A percentile compares a stretch with the other conserved stretches of the same genome.
Conservation (phyloP, 2,329 filamentous ascomycete species). For the Pseudogymnoascus sp. region DNA sequence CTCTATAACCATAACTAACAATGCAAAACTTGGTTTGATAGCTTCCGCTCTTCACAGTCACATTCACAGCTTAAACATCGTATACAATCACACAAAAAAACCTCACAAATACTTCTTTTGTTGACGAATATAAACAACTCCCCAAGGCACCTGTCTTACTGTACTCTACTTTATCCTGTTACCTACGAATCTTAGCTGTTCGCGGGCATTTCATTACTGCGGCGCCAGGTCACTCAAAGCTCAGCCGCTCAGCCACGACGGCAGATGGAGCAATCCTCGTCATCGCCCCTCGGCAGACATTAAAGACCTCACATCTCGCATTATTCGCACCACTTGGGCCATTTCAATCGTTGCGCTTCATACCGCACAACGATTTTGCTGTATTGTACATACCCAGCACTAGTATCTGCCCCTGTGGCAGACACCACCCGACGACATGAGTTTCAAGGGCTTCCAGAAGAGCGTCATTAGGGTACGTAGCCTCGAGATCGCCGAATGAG, state of each 20-base stretch:
- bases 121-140: neutral
- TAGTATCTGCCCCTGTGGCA: neutral
- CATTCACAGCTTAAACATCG: neutral
- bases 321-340: neutral
- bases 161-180: neutral
- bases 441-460: conserved; percentile 94
- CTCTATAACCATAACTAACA: neutral
- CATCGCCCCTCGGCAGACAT: conserved; percentile 16
- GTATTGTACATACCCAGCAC: conserved; percentile 1
- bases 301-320: neutral
- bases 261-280: conserved; percentile 24
- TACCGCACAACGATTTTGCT: neutral
- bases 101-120: neutral
- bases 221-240: conserved; percentile 2
- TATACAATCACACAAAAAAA: neutral
- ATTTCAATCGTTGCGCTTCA: conserved; percentile 1
- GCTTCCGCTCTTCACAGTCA: neutral
- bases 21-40: neutral
- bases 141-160: neutral
- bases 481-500: neutral
- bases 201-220: neutral
- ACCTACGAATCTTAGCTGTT: neutral
- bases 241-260: conserved; percentile 6
- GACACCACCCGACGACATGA: conserved; percentile 52
- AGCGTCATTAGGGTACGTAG: conserved; percentile 70